Base-by-base conservation (phyloP, 2,329 filamentous ascomycete genomes). In the Sporothrix sp. region DNA sequence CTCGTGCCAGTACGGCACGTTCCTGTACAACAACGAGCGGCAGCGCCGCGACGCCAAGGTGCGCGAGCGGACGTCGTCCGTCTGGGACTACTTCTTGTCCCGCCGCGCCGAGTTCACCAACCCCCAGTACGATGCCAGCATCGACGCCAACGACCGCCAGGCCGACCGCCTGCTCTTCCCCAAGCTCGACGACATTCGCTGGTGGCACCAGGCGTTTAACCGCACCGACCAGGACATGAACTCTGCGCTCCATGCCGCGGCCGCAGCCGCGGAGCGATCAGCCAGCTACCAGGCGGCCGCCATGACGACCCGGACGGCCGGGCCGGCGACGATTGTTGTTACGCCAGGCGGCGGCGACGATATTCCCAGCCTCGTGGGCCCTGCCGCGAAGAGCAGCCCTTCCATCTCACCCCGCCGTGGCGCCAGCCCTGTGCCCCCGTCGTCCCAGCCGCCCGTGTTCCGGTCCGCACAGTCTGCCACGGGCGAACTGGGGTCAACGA, bases 1-100 rank as follows among this genome's bases (percentile, higher is more conserved):
- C 63, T 91, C 91, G 0, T 95, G 90, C 58, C 93, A 98, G 64
- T 98, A 96, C 57, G 93, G 93, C 40, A 96, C 91, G 0, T 98
- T 98, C 64, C 74, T 98, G 5, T 95, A 87, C 67, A 96, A 98
- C 68, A 94, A 81, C 51, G 93, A 98, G 65, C 93, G 89, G 61
- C 86, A 95, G 60, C 82, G 93, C 3, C 71, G 79, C 14, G 85
- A 93, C 38, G 76, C 79, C 20, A 75, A 73, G 25, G 81, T 86
- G 1, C 71, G 73, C 35, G 82, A 89, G 59, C 76, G 79, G 49
- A 95, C 89, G 3, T 76, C 85, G 3, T 95, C 87, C 20, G 93
- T 96, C 1, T 98, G 93, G 93, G 85, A 93, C 58, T 96, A 97
- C 64, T 97, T 98, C 66, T 71, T 97, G 7, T 81, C 85, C 38